Base-by-base conservation (phyloP, 2,329 filamentous ascomycete species). In the Ciborinia camelliae region DNA sequence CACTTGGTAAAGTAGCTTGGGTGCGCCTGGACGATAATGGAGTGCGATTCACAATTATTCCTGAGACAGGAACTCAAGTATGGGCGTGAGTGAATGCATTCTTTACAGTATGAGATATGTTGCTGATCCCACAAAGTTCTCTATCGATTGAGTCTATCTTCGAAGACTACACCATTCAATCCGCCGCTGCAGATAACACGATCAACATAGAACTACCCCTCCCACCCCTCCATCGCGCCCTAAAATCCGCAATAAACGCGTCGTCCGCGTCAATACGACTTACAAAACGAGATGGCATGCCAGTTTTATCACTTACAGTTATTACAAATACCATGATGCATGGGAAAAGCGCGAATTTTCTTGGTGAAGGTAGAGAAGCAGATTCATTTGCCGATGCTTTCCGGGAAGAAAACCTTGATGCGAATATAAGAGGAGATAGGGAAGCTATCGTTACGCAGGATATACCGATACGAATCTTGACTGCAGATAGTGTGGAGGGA, bases 161-260 rank as follows among this genome's bases (percentile, higher is more conserved):
- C 77, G 84, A 92, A 75, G 81, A 83, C 70, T 97, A 96, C 79
- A 86, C 87, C 62, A 88, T 98, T 70, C 90, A 97, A 76, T 97
- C 93, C 58, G 90, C 90, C 59, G 89, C 92, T 55, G 81, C 81
- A 47, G 82, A 86, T 76, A 97, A 97, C 78, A 91, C 92, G 62
- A 97, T 99, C 79, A 97, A 99, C 78, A 88, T 99, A 68, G 95
- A 99, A 79, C 86, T 99, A 1, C 92, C 95, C 32, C 86, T 98
- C n/a, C 84, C 86, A 18, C 89, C 91, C 2, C 86, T 99, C 28
- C 91, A 95, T 73, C 89, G 93, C 66, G 95, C 95, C n/a, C 86
- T 99, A 65, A 92, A 89, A 73, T 97, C 93, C 43, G 94, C 94
- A 52, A 81, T 90, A 62, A 89, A 91, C 74, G 91, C 91, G 72